These are phyloP conservation scores for Schizothecium vesticola DNA, from an alignment of 495 filamentous ascomycete genomes.

Conservation along the genomic window DNA sequence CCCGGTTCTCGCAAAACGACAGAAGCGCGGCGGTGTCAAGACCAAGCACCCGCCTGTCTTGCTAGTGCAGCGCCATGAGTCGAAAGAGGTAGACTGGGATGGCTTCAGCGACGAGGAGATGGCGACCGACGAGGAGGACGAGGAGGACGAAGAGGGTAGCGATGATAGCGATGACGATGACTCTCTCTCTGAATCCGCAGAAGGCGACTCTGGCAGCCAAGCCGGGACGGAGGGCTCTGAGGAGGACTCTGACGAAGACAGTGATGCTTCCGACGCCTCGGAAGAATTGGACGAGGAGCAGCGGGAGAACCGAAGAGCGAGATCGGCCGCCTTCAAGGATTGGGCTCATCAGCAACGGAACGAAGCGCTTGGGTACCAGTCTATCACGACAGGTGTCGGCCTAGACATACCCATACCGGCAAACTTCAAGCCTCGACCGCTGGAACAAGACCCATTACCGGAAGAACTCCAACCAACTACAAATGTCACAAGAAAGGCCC, in stretches of 20 bases:
- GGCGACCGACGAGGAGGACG: constrained; percentile 12
- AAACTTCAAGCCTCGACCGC: constrained; percentile 54
- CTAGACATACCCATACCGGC: constrained; percentile 41
- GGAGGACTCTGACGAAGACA: background rate
- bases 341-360: constrained; percentile 89
- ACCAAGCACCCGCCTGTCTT: constrained; percentile 22
- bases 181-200: constrained; percentile 19
- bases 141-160: constrained; percentile 30
- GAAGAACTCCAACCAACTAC: constrained; percentile 62
- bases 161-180: constrained; percentile 19
- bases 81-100: constrained; percentile 32
- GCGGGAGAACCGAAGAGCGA: constrained; percentile 26
- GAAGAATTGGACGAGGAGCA: constrained; percentile 28
- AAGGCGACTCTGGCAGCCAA: constrained; percentile 17
- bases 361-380: constrained; percentile 54
- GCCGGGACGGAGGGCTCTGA: constrained; percentile 22
- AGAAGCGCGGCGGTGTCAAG: constrained; percentile 49
- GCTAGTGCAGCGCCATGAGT: constrained; percentile 17
- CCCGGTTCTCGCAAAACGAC: constrained; percentile 70
- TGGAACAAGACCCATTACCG: constrained; percentile 71
- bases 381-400: constrained; percentile 24
- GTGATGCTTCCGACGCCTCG: constrained; percentile 17
- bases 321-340: constrained; percentile 76
- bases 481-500: constrained; percentile 64
- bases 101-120: constrained; percentile 30